Base-by-base conservation (phyloP, 345 rosid genomes). In the Trapa bicornis region DNA sequence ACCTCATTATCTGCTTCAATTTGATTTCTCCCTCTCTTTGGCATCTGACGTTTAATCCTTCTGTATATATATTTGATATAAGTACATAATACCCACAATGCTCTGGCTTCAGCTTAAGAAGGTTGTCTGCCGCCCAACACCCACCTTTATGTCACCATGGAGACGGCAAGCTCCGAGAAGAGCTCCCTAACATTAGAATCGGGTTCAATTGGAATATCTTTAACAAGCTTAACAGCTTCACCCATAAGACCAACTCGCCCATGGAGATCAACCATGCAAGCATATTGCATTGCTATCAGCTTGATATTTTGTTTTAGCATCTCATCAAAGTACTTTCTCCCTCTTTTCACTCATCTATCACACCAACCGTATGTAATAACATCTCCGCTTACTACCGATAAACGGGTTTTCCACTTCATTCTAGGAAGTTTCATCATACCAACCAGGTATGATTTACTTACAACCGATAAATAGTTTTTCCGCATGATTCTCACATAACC, bases 191-290 rank as follows among this genome's bases (percentile, higher is more conserved):
- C 68, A 75, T 80, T 74, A 38, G 81, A 73, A 61, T 77, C 81
- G 14, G 86, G 82, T 71, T 60, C 70, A 1, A 74, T 65, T 2
- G 84, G 71, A 50, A 80, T 32, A 37, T 65, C 67, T 64, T 76
- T 67, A 6, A 84, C 76, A 11, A 81, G 69, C 50, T 73, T 58
- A 37, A 70, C 72, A 43, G 79, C 84, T 61, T 84, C 84, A 42
- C 76, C 75, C 68, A 81, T 37, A 9, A 73, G 79, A 61, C 83
- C 86, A 64, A 84, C 86, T 58, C 86, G 77, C 65, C 86, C 84
- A 61, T 76, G 81, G 29, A 82, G 79, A 75, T 84, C 86, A 53
- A 82, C 81, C 84, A 84, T 72, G 69, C 86, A 84, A 17, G 86
- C 81, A 61, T 84, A 82, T 64, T 84, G 86, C 78, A 78, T 77